phyloP scores from a whole-genome alignment of 257 asterid species.

The Parsonsia alboflavescens region DNA sequence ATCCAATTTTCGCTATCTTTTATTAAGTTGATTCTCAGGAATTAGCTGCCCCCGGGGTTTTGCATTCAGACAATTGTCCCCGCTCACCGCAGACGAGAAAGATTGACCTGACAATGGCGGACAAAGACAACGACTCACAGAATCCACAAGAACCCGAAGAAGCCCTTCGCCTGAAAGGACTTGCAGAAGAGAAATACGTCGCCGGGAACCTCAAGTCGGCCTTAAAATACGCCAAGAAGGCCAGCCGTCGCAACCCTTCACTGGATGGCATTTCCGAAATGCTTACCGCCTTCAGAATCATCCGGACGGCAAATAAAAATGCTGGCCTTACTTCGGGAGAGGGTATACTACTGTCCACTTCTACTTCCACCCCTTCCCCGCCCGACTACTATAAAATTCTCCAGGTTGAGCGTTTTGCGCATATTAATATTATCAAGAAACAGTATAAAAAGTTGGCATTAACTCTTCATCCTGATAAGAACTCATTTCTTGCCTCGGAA shows the following conservation, averaged over 20 bases:
- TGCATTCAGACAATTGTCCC: background rate
- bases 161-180: slow-evolving; percentile 47
- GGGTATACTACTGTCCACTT: background rate
- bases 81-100: background rate
- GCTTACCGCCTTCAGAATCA: slow-evolving; percentile 58
- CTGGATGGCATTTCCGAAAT: slow-evolving; percentile 53
- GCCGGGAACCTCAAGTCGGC: slow-evolving; percentile 62
- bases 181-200: slow-evolving; percentile 54
- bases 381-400: slow-evolving; percentile 68
- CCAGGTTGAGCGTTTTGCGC: slow-evolving; percentile 64
- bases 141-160: slow-evolving; percentile 6
- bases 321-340: slow-evolving; percentile 7
- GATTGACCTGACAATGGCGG: slow-evolving; percentile 3
- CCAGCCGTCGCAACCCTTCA: slow-evolving; percentile 48
- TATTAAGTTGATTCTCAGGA: too few relatives aligned
- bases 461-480: slow-evolving; percentile 75
- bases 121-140: background rate
- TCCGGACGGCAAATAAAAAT: slow-evolving; percentile 34
- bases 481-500: slow-evolving; percentile 50
- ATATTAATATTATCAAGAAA: slow-evolving; percentile 51
- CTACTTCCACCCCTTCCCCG: slow-evolving; percentile 8
- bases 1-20: too few relatives aligned
- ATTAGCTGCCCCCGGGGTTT: background rate
- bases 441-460: slow-evolving; percentile 79
- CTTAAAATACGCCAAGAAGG: slow-evolving; percentile 58